Percentiles rank a stretch among this genome's conserved stretches.
These are phyloP conservation scores for Pisolithus orientalis DNA, from an alignment of 768 basidiomycete species.

Conservation along the genomic window DNA sequence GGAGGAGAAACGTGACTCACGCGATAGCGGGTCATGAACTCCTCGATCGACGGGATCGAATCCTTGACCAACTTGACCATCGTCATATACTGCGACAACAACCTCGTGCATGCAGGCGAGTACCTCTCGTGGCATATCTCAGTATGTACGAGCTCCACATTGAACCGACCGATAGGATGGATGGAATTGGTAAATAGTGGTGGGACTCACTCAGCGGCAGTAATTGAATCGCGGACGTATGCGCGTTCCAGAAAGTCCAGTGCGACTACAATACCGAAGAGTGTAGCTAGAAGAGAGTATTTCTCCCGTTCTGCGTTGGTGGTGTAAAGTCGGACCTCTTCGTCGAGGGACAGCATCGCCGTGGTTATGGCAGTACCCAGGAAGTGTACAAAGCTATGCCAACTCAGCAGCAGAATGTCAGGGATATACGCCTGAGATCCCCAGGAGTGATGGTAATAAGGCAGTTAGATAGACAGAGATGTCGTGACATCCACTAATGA, in stretches of 20 bases:
- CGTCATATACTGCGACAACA: slow-evolving; percentile 97
- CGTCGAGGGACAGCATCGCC: slow-evolving; percentile 60
- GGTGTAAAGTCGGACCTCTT: slow-evolving; percentile 85
- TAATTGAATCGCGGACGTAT: slow-evolving; percentile 90
- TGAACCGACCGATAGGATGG: background rate
- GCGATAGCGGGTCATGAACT: slow-evolving; percentile 86
- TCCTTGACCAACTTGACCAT: slow-evolving; percentile 94
- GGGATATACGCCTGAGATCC: too few relatives aligned
- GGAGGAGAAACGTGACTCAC: slow-evolving; percentile 34
- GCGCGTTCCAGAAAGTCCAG: slow-evolving; percentile 94
- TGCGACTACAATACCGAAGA: slow-evolving; percentile 87
- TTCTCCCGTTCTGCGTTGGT: slow-evolving; percentile 88
- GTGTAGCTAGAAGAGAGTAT: slow-evolving; percentile 79
- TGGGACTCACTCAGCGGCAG: slow-evolving; percentile 75
- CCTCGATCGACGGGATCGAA: slow-evolving; percentile 77
- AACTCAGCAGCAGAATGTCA: too few relatives aligned
- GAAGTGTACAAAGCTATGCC: too few relatives aligned
- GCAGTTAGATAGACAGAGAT: too few relatives aligned
- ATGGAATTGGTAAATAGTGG: background rate
- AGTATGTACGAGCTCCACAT: background rate
- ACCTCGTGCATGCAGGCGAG: slow-evolving; percentile 88
- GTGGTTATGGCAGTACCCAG: too few relatives aligned
- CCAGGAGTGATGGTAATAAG: too few relatives aligned
- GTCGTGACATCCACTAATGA: too few relatives aligned
- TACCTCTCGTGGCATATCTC: slow-evolving; percentile 55